Conservation (phyloP, 1,284 basidiomycete species). For the Fomes fomentarius region DNA sequence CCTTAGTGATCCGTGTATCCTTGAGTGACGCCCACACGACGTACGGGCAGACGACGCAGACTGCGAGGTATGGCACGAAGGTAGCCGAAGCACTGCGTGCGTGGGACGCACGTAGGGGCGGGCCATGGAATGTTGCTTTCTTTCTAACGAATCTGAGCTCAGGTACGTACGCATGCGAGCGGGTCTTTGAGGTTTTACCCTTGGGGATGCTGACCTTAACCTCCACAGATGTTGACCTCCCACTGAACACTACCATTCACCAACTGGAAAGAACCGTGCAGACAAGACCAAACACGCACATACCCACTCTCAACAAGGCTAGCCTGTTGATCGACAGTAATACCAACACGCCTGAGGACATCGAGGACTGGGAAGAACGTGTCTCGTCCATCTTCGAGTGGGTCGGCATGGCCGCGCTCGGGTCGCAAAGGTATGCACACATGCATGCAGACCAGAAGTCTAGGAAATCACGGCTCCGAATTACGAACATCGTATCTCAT, state of each 20-base stretch:
- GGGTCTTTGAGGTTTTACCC: too few relatives aligned
- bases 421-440: constrained; percentile 43
- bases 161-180: too few relatives aligned
- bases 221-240: not conserved
- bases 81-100: constrained; percentile 38
- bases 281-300: constrained; percentile 26
- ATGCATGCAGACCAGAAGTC: too few relatives aligned
- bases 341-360: constrained; percentile 32
- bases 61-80: constrained; percentile 33
- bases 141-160: constrained; percentile 17
- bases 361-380: constrained; percentile 53
- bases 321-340: constrained; percentile 21
- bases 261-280: not conserved
- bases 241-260: not conserved
- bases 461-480: not conserved
- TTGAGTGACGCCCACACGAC: constrained; percentile 26
- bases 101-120: constrained; percentile 31
- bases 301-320: constrained; percentile 35
- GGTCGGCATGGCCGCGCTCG: constrained; percentile 63
- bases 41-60: constrained; percentile 32
- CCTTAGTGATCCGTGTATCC: constrained; percentile 5
- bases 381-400: constrained; percentile 62
- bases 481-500: not conserved
- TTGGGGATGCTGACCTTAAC: not conserved
- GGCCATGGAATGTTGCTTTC: constrained; percentile 51